Conservation (phyloP, 805 yeast species). For the Priceomyces carsonii region DNA sequence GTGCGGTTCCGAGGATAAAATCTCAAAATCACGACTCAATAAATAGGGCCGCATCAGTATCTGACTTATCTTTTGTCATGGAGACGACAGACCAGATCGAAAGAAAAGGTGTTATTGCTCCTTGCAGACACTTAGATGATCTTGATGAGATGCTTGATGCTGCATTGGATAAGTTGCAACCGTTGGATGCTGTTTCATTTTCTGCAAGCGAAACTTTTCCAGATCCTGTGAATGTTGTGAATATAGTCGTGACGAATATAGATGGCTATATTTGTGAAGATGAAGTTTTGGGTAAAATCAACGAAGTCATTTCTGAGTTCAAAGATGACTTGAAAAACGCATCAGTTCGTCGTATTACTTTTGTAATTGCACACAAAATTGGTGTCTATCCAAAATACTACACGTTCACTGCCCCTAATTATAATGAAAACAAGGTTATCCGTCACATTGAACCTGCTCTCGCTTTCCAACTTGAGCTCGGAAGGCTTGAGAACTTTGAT, state of each 20-base stretch:
- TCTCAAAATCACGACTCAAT: slow-evolving; percentile 40
- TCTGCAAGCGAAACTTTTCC: slow-evolving; percentile 28
- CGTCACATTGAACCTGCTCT: slow-evolving; percentile 98
- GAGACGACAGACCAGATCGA: slow-evolving; percentile 68
- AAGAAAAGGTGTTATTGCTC: slow-evolving; percentile 82
- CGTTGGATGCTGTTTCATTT: slow-evolving; percentile 39
- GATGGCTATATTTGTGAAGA: slow-evolving; percentile 76
- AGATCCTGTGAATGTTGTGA: slow-evolving; percentile 70
- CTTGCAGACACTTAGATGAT: slow-evolving; percentile 84
- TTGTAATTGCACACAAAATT: slow-evolving; percentile 77
- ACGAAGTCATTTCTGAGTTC: slow-evolving; percentile 64
- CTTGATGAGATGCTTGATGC: slow-evolving; percentile 78
- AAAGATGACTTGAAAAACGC: slow-evolving; percentile 69
- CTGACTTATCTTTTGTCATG: slow-evolving; percentile 85
- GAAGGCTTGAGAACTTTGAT: slow-evolving; percentile 90
- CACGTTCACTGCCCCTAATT: slow-evolving; percentile 89
- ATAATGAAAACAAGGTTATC: slow-evolving; percentile 84
- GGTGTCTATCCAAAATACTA: slow-evolving; percentile 94
- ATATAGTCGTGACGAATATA: slow-evolving; percentile 69
- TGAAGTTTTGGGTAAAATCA: slow-evolving; percentile 62
- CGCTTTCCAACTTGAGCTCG: slow-evolving; percentile 95
- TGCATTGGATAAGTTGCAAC: slow-evolving; percentile 72
- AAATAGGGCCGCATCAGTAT: slow-evolving; percentile 89
- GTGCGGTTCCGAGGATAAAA: slow-evolving; percentile 58
- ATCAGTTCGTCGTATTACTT: slow-evolving; percentile 88